Base-by-base conservation (phyloP, 768 basidiomycete genomes). In the Mycena pura region DNA sequence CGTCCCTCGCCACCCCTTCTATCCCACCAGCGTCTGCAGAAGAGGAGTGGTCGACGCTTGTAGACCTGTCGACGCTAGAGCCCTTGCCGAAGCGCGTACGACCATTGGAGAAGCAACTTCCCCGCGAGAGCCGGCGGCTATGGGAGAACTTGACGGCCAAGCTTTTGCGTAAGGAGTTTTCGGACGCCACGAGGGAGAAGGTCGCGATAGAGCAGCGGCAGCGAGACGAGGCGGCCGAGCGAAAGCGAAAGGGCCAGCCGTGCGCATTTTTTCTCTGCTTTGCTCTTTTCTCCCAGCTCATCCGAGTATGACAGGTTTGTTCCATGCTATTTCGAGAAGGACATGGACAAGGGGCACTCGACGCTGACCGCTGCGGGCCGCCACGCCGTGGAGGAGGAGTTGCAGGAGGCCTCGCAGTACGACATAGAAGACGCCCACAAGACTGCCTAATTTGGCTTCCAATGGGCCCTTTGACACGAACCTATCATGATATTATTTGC, bases 181-280 rank as follows among this genome's bases (percentile, higher is more conserved):
- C 85, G 22, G 93, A 96, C 39, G 97, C 97, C 51, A 98, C 94
- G 57, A 91, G 83, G 80, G 86, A 91, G 78, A 99, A 99, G 82
- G 85, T 95, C 51, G 75, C 76, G 5, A 96, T 99, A 56, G 97
- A 99, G 77, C 96, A 99, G 83, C 84, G 73, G 70, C 97, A 99
- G 80, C 80, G 97, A 49, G 95, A 98, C 60, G 84, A 87, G 29
- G 92, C 95, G 6, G 91, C 89, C 11, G 92, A 94, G 73, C 82
- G 94, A 76, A 96, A 93, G 81, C 84, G 82, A 73, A 90, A 86
- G 57, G 92, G 90, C 17, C 73, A 85, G 27, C 82, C 85, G 93
- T 96, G 69, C 80, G 93, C 90, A 6, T 40, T 15, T 15, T 29
- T 28, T 43, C 27, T 9, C 52, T 51, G 49, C 32, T 34, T n/a